Evolutionary conservation across 768 basidiomycete species (phyloP).

Genomic region (Hortiboletus flavorubellus): DNA sequence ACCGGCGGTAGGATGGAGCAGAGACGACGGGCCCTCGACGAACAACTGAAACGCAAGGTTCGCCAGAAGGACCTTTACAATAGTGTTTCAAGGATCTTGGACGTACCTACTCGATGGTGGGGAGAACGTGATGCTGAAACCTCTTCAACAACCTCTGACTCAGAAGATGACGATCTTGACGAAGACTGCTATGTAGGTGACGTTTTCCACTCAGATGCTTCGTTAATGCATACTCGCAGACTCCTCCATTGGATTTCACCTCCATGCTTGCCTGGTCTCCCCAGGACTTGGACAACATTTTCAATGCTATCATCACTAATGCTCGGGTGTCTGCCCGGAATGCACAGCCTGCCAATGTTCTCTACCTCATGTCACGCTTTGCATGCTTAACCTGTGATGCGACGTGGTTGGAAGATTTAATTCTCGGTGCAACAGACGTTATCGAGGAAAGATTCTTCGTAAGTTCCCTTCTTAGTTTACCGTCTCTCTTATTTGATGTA

Average conservation of each 20-base stretch:
- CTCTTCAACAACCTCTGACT: conserved; percentile 43
- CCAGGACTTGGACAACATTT: conserved; percentile 67
- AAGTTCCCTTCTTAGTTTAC: conserved; percentile 34
- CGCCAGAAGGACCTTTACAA: conserved; percentile 55
- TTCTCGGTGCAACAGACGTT: conserved; percentile 85
- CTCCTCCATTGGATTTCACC: conserved; percentile 70
- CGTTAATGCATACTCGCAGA: conserved; percentile 39
- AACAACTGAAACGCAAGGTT: conserved; percentile 49
- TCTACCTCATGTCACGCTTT: conserved; percentile 90
- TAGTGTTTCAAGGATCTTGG: conserved; percentile 55
- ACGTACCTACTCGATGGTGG: conserved; percentile 66
- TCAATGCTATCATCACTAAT: conserved; percentile 77
- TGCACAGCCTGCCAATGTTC: conserved; percentile 82
- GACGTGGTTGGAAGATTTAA: conserved; percentile 88
- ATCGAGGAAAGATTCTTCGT: conserved; percentile 94
- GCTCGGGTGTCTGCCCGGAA: conserved; percentile 70
- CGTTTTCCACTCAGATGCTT: neutral
- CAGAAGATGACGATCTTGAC: conserved; percentile 49
- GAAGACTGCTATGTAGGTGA: conserved; percentile 47
- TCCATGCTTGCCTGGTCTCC: conserved; percentile 95
- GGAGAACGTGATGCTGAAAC: conserved; percentile 44
- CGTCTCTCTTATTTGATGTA: conserved; percentile 10
- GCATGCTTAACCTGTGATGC: conserved; percentile 90
- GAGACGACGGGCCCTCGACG: conserved; percentile 56
- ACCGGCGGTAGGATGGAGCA: conserved; percentile 73